Percentiles rank a stretch among this genome's conserved stretches.
These are phyloP conservation scores for Pleurotus platypus DNA, from an alignment of 768 basidiomycete species.

Conservation along the genomic window DNA sequence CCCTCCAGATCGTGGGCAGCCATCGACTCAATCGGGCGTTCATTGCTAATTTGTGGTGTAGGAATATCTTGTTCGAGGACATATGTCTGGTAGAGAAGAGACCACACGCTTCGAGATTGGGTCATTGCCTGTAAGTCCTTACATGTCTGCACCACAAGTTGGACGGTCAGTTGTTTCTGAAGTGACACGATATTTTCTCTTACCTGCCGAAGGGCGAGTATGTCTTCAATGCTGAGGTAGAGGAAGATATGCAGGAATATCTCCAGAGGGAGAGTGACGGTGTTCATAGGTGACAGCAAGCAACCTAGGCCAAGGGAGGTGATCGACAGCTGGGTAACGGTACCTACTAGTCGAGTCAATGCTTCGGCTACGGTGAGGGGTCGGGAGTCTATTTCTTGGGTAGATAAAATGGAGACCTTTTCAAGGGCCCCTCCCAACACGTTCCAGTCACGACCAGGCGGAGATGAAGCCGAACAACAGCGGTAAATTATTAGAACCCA, in stretches of 20 bases:
- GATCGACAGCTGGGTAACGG: not conserved
- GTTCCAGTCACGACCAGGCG: not conserved
- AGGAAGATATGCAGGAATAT: conserved; percentile 40
- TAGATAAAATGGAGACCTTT: not conserved
- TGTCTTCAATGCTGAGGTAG: conserved; percentile 34
- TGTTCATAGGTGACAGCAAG: conserved; percentile 8
- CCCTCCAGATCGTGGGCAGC: conserved; percentile 41
- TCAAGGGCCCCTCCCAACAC: not conserved
- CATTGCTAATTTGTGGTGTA: conserved; percentile 31
- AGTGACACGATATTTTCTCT: conserved; percentile 9
- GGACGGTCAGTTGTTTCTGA: not conserved
- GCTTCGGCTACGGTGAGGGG: not conserved
- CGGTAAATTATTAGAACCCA: not conserved
- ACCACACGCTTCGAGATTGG: conserved; percentile 49
- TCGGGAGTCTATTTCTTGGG: not conserved
- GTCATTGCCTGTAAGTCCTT: conserved; percentile 38
- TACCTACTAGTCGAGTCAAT: not conserved
- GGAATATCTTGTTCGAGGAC: conserved; percentile 43
- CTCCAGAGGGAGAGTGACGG: conserved; percentile 40
- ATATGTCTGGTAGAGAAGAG: conserved; percentile 34
- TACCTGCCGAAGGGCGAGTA: conserved; percentile 48
- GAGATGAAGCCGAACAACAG: not conserved
- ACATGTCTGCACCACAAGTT: conserved; percentile 37
- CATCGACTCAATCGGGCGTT: conserved; percentile 29
- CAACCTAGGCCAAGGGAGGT: not conserved